Conservation (phyloP, 176 grass and related monocot genomes). For the Metroxylon sagu region DNA sequence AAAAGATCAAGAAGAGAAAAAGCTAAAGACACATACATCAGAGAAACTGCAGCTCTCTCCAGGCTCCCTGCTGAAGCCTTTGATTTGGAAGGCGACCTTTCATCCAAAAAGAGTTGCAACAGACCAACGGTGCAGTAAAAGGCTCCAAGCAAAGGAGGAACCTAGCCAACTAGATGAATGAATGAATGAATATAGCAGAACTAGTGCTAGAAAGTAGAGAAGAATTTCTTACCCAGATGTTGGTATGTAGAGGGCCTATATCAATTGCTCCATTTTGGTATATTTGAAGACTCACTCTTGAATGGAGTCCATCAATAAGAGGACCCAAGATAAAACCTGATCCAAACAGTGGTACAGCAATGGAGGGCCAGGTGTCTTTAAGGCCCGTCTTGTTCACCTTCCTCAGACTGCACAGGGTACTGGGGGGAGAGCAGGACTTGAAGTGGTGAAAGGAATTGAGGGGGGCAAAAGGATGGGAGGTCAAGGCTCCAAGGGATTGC, state of each 20-base stretch:
- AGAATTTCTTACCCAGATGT: constrained; percentile 42
- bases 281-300: constrained; percentile 63
- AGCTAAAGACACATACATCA: constrained; percentile 24
- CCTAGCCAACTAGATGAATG: constrained; percentile 20
- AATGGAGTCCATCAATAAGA: constrained; percentile 72
- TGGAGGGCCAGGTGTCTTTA: constrained; percentile 40
- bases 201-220: neutral
- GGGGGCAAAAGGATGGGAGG: neutral
- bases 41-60: constrained; percentile 43
- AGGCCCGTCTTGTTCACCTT: constrained; percentile 13
- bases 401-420: constrained; percentile 2
- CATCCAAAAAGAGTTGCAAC: constrained; percentile 59
- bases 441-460: neutral
- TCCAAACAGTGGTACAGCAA: constrained; percentile 51
- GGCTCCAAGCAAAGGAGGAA: constrained; percentile 68
- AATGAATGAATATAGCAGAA: neutral
- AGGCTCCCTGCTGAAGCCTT: constrained; percentile 36
- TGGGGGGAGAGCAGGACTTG: neutral
- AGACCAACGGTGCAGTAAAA: constrained; percentile 73
- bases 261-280: constrained; percentile 64
- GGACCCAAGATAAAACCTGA: constrained; percentile 66
- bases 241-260: constrained; percentile 58
- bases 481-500: constrained; percentile 3
- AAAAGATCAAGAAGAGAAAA: neutral
- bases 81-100: constrained; percentile 22